phyloP scores from a whole-genome alignment of 1,139 yeast species.

The Pneumocystis wakefieldiae region DNA sequence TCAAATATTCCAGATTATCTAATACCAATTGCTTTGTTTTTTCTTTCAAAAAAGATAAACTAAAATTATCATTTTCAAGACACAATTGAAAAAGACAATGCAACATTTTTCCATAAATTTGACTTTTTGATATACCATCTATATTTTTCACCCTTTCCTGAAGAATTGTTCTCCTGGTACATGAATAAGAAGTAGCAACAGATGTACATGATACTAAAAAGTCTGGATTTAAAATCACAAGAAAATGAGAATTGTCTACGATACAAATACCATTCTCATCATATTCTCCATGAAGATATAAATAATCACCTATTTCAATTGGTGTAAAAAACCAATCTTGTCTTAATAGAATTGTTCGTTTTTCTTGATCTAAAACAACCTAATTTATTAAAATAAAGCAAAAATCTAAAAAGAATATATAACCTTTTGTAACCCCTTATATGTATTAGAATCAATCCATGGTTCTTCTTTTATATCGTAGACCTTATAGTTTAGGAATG shows the following conservation, averaged over 20 bases:
- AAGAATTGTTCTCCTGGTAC: slow-evolving; percentile 58
- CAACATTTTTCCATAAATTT: slow-evolving; percentile 62
- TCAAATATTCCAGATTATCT: slow-evolving; percentile 36
- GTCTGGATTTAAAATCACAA: slow-evolving; percentile 75
- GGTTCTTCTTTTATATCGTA: neutral
- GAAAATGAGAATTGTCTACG: slow-evolving; percentile 41
- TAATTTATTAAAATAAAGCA: neutral
- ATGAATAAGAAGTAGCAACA: slow-evolving; percentile 58
- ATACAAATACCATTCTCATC: slow-evolving; percentile 24
- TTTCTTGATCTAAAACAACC: neutral
- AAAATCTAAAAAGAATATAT: neutral
- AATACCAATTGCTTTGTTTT: slow-evolving; percentile 35
- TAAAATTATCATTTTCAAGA: slow-evolving; percentile 32
- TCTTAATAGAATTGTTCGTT: neutral
- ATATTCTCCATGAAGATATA: slow-evolving; percentile 25
- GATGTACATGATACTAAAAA: slow-evolving; percentile 65
- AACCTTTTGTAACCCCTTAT: neutral
- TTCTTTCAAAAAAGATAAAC: slow-evolving; percentile 32
- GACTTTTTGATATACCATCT: slow-evolving; percentile 45
- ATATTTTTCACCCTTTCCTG: slow-evolving; percentile 37
- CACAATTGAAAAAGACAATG: slow-evolving; percentile 69
- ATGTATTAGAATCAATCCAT: neutral
- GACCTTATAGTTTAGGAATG: neutral
- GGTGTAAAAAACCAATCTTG: slow-evolving; percentile 1
- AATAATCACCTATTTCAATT: slow-evolving; percentile 21